These are phyloP conservation scores for Alternaria gansuensis DNA, from an alignment of 2,329 filamentous ascomycete genomes.

Conservation along the genomic window DNA sequence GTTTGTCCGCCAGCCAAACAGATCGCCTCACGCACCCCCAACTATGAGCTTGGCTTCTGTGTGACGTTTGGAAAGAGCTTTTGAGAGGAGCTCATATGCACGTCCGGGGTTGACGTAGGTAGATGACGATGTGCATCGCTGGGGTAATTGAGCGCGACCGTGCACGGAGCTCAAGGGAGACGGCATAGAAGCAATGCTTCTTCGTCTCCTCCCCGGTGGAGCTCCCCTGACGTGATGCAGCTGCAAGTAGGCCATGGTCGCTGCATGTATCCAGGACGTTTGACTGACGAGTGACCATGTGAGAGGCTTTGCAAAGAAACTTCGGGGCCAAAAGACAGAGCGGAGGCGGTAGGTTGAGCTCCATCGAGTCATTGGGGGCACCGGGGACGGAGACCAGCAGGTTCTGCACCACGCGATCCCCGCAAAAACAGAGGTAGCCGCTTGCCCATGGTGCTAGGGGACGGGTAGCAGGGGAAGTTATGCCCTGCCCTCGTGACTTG, in stretches of 20 bases:
- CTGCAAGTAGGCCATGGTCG: constrained; percentile 7
- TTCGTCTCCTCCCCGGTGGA: constrained; percentile 3
- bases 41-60: constrained; percentile 12
- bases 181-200: constrained; percentile 9
- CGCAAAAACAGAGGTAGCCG: constrained; percentile 25
- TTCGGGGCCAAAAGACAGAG: constrained; percentile 14
- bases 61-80: constrained; percentile 43
- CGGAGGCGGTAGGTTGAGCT: constrained; percentile 28
- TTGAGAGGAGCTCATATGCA: constrained; percentile 42
- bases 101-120: constrained; percentile 27
- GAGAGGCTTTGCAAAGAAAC: neutral
- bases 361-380: constrained; percentile 27
- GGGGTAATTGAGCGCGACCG: neutral
- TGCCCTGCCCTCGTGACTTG: constrained; percentile 15
- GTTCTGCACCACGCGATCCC: constrained; percentile 24
- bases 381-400: constrained; percentile 36
- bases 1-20: constrained; percentile 21
- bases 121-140: constrained; percentile 42
- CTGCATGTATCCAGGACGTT: constrained; percentile 2
- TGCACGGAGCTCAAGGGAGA: constrained; percentile 23
- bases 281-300: constrained; percentile 1
- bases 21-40: constrained; percentile 28
- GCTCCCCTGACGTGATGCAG: constrained; percentile 25
- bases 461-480: constrained; percentile 27
- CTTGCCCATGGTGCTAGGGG: constrained; percentile 26